phyloP scores from a whole-genome alignment of 1,284 basidiomycete species.

The Cutaneotrichosporon sp. region DNA sequence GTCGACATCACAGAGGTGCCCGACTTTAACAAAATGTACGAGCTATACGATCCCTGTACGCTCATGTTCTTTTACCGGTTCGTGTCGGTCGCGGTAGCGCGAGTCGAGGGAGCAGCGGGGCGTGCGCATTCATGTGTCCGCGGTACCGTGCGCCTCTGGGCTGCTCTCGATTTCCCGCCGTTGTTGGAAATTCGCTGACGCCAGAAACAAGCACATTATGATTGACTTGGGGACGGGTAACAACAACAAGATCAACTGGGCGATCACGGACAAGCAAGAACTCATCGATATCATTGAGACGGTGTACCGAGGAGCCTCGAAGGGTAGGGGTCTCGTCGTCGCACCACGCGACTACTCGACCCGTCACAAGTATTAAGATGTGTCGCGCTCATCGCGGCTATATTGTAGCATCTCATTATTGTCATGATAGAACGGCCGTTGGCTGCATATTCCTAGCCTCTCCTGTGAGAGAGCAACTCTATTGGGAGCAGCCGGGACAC shows the following conservation, averaged over 20 bases:
- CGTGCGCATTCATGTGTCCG: too few species aligned
- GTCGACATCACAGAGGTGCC: slow-evolving; percentile 96
- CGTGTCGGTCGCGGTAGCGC: slow-evolving; percentile 36
- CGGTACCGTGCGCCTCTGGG: too few species aligned
- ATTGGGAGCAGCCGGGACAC: slow-evolving; percentile 55
- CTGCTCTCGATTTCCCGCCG: too few species aligned
- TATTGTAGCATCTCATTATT: not conserved
- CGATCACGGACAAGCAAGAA: slow-evolving; percentile 96
- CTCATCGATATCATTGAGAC: slow-evolving; percentile 98
- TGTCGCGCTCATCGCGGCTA: not conserved
- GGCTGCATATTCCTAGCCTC: not conserved
- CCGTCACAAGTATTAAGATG: slow-evolving; percentile 45
- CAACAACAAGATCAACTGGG: slow-evolving; percentile 99
- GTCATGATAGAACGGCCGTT: not conserved
- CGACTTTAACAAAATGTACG: slow-evolving; percentile 84
- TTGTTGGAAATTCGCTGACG: too few species aligned
- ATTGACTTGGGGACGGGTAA: slow-evolving; percentile 99
- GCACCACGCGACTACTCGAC: slow-evolving; percentile 61
- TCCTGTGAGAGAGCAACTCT: not conserved
- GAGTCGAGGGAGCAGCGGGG: not conserved
- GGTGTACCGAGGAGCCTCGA: slow-evolving; percentile 94
- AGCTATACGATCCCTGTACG: slow-evolving; percentile 86
- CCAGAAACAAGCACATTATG: slow-evolving; percentile 98
- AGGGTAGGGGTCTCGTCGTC: slow-evolving; percentile 95
- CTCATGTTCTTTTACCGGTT: slow-evolving; percentile 98